Base-by-base conservation (phyloP, 176 grass and related monocot genomes). In the Eragrostis nindensis region DNA sequence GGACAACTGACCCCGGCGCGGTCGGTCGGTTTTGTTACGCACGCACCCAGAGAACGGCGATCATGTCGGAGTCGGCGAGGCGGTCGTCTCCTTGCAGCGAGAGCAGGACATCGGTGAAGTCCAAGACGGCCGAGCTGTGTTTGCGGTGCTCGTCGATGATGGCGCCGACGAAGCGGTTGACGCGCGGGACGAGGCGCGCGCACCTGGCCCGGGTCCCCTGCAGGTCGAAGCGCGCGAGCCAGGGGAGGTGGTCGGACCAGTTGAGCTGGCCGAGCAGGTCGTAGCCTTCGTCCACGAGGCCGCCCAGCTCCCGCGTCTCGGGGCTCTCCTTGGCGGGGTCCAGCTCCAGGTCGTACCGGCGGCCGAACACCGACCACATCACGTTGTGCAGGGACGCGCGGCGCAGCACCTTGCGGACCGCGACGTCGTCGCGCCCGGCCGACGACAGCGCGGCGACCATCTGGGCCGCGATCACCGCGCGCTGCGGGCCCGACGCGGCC, bases 221-320 rank as follows among this genome's bases (percentile, higher is more conserved):
- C 40, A 79, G 80, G 81, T 98, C 90, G 44, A 98, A 84, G 59
- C 74, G 54, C 4, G 92, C 87, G 25, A 98, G 81, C 63, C 82
- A 75, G 2, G 88, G 92, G 45, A 98, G 91, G 78, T 98, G 92
- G 83, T 98, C 95, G 27, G 95, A 95, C 92, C 95, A 98, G 76
- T 93, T 95, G 81, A 93, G 73, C 86, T 84, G 71, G 9, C 92
- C 92, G 7, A 98, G 78, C 46, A 98, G 57, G 66, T 93, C 86
- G 83, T 98, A 98, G 5, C 95, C 95, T 84, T 98, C 95, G 74
- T 93, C 86, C 21, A 98, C 95, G 45, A 98, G 77, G 8, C 4
- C 3, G 19, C 86, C 43, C 83, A 98, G 75, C 86, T 91, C 84
- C 44, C 74, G 48, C 15, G 78, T 76, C 88, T 98, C 95, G 0